phyloP scores from a whole-genome alignment of 2,329 filamentous ascomycete genomes.

The Mollisiaceae sp. region DNA sequence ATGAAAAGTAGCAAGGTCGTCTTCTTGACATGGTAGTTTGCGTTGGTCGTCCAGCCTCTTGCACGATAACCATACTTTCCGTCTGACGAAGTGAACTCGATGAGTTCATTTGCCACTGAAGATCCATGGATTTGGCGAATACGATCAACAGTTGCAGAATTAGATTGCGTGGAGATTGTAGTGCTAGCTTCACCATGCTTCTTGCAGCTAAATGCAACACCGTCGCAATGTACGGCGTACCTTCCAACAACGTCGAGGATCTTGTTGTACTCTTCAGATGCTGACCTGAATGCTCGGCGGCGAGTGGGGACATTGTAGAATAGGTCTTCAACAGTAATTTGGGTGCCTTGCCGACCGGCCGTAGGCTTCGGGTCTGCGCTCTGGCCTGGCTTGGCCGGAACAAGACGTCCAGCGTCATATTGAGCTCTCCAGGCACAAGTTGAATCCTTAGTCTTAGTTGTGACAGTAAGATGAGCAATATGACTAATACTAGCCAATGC shows the following conservation, averaged over 20 bases:
- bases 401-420: constrained; percentile 82
- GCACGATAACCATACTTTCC: constrained; percentile 84
- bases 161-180: constrained; percentile 78
- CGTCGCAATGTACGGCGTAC: constrained; percentile 88
- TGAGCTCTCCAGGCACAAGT: constrained; percentile 89
- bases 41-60: constrained; percentile 83
- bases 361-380: constrained; percentile 83
- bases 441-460: constrained; percentile 88
- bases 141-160: constrained; percentile 75
- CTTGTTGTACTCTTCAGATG: constrained; percentile 95
- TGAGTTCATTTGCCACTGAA: constrained; percentile 83
- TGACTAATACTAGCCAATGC: constrained; percentile 97
- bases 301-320: constrained; percentile 96
- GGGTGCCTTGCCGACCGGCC: constrained; percentile 87
- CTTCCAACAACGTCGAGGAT: constrained; percentile 93
- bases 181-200: constrained; percentile 89
- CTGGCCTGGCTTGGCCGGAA: constrained; percentile 86
- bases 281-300: constrained; percentile 85
- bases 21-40: constrained; percentile 92
- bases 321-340: constrained; percentile 94
- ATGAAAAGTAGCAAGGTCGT: constrained; percentile 91
- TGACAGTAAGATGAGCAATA: constrained; percentile 93
- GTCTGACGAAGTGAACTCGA: constrained; percentile 75
- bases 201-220: constrained; percentile 96
- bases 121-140: constrained; percentile 91